Evolutionary conservation across 441 rosid genomes (phyloP), one percentile per base, ranked within the genome.

Genomic region (Pelargonium myrrhifolium): DNA sequence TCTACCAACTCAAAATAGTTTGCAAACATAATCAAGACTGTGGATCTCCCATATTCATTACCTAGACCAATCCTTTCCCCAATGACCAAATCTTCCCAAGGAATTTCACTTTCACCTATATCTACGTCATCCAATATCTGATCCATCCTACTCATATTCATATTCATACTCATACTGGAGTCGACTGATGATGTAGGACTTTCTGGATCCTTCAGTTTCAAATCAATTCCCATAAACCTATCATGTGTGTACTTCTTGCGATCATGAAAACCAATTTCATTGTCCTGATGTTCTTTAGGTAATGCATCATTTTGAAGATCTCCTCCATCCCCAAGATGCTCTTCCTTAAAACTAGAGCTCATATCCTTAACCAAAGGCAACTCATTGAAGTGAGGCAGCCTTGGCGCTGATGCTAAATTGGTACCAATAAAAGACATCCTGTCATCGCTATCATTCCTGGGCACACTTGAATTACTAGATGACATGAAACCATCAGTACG

Each of bases 11-110:
- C 61, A 9, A 17, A 56, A 56, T 8, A 56, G 26, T 18, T 56
- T 18, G 61, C 61, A 56, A 56, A 56, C 15, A 45, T 11, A 62
- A 24, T 8, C 18, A 66, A 69, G 21, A 66, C 71, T 18, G 53
- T 17, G 66, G 71, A 78, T 55, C 20, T 31, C 66, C 62, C 69
- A 70, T 68, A 64, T 62, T 62, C 73, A 70, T 76, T 87, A 95
- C 99, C 99, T 85, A 95, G 80, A 83, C 99, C 99, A 86, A 95
- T 92, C 79, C 99, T 89, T 76, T 92, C 99, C 71, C 93, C 98
- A 72, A 95, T 77, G 53, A 83, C 92, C 86, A 95, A 81, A 82
- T 95, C 89, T 75, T 92, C 97, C 99, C 97, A 95, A 42, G 92
- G 96, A 82, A 92, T 92, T 83, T 95, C 99, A 82, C 90, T 80